Evolutionary conservation across 441 rosid genomes (phyloP).

Genomic region (Flueggea neowawraea): DNA sequence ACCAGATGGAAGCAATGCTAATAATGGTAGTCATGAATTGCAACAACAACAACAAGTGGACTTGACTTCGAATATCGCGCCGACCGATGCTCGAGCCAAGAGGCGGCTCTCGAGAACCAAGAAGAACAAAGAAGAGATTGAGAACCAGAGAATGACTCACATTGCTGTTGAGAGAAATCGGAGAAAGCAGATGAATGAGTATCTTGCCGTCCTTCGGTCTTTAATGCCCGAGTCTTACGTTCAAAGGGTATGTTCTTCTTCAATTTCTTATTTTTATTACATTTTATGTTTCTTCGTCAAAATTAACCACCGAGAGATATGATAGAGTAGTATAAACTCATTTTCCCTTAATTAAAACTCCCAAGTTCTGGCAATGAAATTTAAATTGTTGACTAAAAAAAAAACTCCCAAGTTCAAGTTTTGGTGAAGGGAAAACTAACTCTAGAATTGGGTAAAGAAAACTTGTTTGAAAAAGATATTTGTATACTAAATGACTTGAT

Average conservation of each 20-base stretch:
- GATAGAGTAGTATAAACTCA: no score
- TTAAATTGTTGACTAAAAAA: no score
- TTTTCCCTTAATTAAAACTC: no score
- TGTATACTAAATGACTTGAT: no score
- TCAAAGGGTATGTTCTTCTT: conserved; percentile 48
- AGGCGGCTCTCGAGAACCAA: conserved; percentile 61
- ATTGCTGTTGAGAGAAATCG: conserved; percentile 95
- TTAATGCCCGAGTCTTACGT: conserved; percentile 87
- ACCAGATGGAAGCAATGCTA: conserved; percentile 10
- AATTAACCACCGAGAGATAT: no score
- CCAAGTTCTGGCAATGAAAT: no score
- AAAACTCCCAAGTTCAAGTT: no score
- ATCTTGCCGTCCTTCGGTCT: conserved; percentile 71
- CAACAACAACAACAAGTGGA: background rate
- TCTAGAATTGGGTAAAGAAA: no score
- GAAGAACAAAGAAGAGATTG: conserved; percentile 80
- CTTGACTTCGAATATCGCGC: conserved; percentile 3
- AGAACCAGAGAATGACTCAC: conserved; percentile 93
- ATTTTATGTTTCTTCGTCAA: no score
- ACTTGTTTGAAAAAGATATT: no score
- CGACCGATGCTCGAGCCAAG: conserved; percentile 35
- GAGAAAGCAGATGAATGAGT: conserved; percentile 89
- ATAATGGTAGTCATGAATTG: background rate
- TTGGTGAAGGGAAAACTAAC: no score
- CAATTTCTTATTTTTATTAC: background rate